Evolutionary conservation across 768 basidiomycete species (phyloP).

Genomic region (Leccinellum rugosiceps): DNA sequence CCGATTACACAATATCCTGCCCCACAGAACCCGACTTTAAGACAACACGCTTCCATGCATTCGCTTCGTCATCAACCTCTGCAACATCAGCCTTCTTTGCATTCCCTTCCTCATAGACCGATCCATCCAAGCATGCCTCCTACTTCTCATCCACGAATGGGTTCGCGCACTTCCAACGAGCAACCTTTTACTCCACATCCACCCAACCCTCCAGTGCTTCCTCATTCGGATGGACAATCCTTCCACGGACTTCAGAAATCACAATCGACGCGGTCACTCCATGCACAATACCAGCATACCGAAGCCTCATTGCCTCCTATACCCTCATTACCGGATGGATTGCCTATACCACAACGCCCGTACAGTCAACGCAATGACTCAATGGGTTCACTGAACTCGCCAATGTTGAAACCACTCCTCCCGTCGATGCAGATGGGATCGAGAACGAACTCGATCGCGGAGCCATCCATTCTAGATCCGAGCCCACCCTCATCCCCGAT

Average conservation of each 20-base stretch:
- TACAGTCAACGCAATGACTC: slow-evolving; percentile 22
- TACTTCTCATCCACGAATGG: slow-evolving; percentile 18
- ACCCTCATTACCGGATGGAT: slow-evolving; percentile 35
- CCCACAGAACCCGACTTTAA: slow-evolving; percentile 10
- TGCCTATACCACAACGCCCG: slow-evolving; percentile 30
- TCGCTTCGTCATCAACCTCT: slow-evolving; percentile 28
- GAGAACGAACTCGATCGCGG: slow-evolving; percentile 48
- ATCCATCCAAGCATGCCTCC: slow-evolving; percentile 10
- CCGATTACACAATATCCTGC: slow-evolving; percentile 5
- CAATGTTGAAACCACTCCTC: slow-evolving; percentile 49
- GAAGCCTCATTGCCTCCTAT: slow-evolving; percentile 34
- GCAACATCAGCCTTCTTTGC: slow-evolving; percentile 18
- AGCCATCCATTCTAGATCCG: slow-evolving; percentile 57
- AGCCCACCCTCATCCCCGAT: slow-evolving; percentile 86
- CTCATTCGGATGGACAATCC: slow-evolving; percentile 47
- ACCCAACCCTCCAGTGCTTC: slow-evolving; percentile 6
- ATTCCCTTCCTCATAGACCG: slow-evolving; percentile 10
- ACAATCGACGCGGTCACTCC: slow-evolving; percentile 57
- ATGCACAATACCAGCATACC: slow-evolving; percentile 48
- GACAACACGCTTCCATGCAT: slow-evolving; percentile 25
- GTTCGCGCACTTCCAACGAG: slow-evolving; percentile 7
- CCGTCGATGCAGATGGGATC: slow-evolving; percentile 61
- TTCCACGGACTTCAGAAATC: slow-evolving; percentile 44
- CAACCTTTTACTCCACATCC: slow-evolving; percentile 11
- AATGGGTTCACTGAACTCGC: slow-evolving; percentile 28